Evolutionary conservation across 192 early-diverging fungal species (phyloP), one percentile per base, ranked within the genome.

Genomic region (Gryganskiella cystojenkinii): DNA sequence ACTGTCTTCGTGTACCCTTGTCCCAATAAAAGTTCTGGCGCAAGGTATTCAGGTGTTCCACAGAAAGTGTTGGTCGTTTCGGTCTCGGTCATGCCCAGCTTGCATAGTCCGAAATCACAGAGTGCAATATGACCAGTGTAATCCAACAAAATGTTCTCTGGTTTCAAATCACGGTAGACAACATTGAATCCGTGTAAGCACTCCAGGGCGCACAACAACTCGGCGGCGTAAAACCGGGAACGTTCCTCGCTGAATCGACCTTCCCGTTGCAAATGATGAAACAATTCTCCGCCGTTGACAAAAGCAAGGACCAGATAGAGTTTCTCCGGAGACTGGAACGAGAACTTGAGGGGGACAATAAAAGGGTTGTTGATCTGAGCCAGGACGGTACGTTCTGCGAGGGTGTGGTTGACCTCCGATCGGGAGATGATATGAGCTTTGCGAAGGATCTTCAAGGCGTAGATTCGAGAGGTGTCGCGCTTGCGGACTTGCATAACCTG

Each of bases 1-100:
- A 98, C 95, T 9, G 93, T 91, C 70, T 95, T 94, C 25, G 90
- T 92, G 82, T 98, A 98, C 15, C 93, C 94, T 47, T 93, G 89
- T 52, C 90, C 92, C 42, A 91, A 84, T 11, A 99, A 81, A 22
- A 99, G 79, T 86, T 99, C 97, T 11, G 92, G 94, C 0, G 97
- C 95, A 51, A 99, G 90, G 79, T 98, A 99, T 74, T 99, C 98
- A n/a, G 97, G 97, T 11, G 98, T 99, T 11, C 98, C 98, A 80
- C 97, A 98, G 64, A 98, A 96, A 0, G 96, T 97, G 79, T 92
- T 90, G 30, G 98, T 98, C 40, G 90, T 94, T 61, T 94, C 94
- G 51, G 93, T 92, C 73, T 96, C 95, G 33, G 90, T 92, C 92
- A 97, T 98, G 75, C 96, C 95, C 44, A 95, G 83, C 79, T 97